Evolutionary conservation across 768 basidiomycete species (phyloP).

Genomic region (Boletus rubroflammeus): DNA sequence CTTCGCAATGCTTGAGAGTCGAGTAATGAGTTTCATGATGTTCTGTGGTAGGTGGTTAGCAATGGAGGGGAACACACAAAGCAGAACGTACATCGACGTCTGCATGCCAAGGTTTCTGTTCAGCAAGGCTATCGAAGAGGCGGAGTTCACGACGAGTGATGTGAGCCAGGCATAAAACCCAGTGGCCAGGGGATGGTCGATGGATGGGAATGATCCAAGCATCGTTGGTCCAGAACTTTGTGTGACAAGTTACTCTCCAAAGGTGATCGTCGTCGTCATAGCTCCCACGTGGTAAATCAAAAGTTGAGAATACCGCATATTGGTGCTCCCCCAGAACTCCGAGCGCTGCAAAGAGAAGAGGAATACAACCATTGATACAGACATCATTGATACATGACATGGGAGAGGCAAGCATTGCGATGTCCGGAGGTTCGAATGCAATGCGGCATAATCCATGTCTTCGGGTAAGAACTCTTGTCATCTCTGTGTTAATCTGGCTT

Average conservation of each 20-base stretch:
- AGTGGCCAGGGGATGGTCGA: not conserved
- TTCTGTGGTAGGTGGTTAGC: not conserved
- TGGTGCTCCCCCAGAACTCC: not conserved
- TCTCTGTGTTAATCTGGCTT: not conserved
- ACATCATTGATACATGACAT: not conserved
- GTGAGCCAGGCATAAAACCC: not conserved
- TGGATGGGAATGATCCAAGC: not conserved
- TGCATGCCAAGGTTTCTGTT: not conserved
- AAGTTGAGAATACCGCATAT: not conserved
- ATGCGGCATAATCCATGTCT: not conserved
- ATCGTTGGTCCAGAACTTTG: not conserved
- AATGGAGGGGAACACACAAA: not conserved
- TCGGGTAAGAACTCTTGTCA: not conserved
- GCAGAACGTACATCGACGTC: not conserved
- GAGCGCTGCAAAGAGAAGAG: not conserved
- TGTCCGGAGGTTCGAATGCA: not conserved
- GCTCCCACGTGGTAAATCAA: not conserved
- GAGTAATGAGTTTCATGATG: not conserved
- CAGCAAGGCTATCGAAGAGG: not conserved
- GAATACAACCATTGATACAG: not conserved
- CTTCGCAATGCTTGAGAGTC: too few species aligned
- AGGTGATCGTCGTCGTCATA: not conserved
- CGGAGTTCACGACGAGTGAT: not conserved
- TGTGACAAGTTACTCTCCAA: not conserved
- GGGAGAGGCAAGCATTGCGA: not conserved